Base-by-base conservation (phyloP, 2,329 filamentous ascomycete species). In the Fusarium begoniae region DNA sequence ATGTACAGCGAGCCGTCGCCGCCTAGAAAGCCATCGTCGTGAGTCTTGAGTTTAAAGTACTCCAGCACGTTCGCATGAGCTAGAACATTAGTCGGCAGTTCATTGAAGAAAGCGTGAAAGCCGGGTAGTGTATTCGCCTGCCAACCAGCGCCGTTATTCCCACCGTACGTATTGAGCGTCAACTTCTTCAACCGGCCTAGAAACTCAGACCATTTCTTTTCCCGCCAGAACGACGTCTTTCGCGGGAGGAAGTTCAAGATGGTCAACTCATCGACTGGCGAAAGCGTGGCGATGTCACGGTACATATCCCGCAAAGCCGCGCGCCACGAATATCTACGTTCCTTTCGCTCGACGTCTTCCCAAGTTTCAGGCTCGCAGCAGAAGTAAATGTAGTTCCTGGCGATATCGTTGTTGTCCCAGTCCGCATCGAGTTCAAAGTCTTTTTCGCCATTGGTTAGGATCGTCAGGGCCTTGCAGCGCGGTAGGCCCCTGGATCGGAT, bases 121-220 rank as follows among this genome's bases (percentile, higher is more conserved):
- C 70, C 69, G 2, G 38, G 30, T 17, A 72, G 18, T 8, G 47
- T 66, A 5, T 54, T 59, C 7, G 26, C 51, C 3, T 50, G 28
- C n/a, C 43, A 45, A 10, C 35, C 58, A 37, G 48, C 54, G 2
- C 32, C 30, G 8, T 50, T 37, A 1, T 65, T 8, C 2, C 14
- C 59, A 1, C 70, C 69, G 5, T 66, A 73, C 3, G 51, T n/a
- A 40, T 69, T 55, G 2, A 73, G 59, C 18, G 45, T 41, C 17
- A 72, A 22, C 10, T 38, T 45, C 14, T 50, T 56, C 41, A 72
- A 7, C 3, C 45, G 24, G 2, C 59, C 55, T 11, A 72, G 8
- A 28, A 69, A 72, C 2, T 22, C 18, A 5, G 37, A 5, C 69
- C 64, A 73, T 40, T 59, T 24, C 1, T 12, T 18, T 1, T 18